phyloP scores from a whole-genome alignment of 2,329 filamentous ascomycete genomes.

The Xylariaceae sp. region DNA sequence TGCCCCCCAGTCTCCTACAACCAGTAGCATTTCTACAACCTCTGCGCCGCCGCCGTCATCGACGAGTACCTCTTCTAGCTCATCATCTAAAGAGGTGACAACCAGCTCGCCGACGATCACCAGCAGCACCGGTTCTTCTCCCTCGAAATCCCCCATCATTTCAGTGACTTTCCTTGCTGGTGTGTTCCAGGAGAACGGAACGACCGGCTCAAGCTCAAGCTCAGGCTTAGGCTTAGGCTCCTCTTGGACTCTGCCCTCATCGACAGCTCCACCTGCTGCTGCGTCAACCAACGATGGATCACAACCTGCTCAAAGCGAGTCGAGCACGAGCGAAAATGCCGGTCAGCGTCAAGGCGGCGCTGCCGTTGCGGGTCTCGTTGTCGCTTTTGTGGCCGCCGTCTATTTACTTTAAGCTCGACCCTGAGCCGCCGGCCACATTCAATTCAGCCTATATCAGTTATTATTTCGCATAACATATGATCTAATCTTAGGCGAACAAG shows the following conservation, averaged over 20 bases:
- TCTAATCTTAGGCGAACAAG: too few species aligned
- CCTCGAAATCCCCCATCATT: constrained; percentile 15
- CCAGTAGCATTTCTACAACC: constrained; percentile 21
- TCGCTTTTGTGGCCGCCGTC: constrained; percentile 58
- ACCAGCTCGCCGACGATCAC: constrained; percentile 14
- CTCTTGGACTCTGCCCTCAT: constrained; percentile 19
- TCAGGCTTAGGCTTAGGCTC: background rate
- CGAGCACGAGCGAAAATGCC: constrained; percentile 49
- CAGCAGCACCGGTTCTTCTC: constrained; percentile 1
- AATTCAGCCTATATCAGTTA: constrained; percentile 1
- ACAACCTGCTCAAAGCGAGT: constrained; percentile 36
- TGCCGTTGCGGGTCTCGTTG: constrained; percentile 56
- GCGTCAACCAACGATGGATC: constrained; percentile 29
- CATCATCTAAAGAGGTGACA: constrained; percentile 12
- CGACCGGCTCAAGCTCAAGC: constrained; percentile 18
- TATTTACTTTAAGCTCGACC: constrained; percentile 32
- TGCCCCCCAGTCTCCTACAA: constrained; percentile 33
- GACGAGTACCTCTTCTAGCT: constrained; percentile 20
- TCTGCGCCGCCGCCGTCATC: constrained; percentile 29
- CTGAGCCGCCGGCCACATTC: background rate
- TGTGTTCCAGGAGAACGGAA: constrained; percentile 59
- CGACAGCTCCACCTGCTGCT: constrained; percentile 31
- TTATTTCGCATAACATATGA: constrained; percentile 8
- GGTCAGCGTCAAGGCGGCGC: constrained; percentile 51
- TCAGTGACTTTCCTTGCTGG: constrained; percentile 41